These are phyloP conservation scores for Litchi chinensis DNA, from an alignment of 345 rosid genomes.

Conservation along the genomic window DNA sequence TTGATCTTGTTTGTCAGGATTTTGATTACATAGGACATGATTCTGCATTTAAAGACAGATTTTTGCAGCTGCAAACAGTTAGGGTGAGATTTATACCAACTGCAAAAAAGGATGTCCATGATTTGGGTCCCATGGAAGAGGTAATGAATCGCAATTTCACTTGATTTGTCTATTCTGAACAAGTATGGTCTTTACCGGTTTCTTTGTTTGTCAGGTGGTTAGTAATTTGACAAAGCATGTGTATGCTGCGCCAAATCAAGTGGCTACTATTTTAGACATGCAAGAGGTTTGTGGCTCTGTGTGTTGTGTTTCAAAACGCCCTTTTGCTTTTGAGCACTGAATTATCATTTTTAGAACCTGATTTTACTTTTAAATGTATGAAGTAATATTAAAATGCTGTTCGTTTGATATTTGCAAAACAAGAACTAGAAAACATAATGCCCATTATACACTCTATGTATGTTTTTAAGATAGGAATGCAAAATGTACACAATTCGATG, in stretches of 20 bases:
- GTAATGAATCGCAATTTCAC: slow-evolving; percentile 26
- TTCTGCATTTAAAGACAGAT: slow-evolving; percentile 85
- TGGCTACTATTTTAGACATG: slow-evolving; percentile 55
- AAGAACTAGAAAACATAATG: background rate
- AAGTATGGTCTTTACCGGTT: background rate
- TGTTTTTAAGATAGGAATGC: too few relatives aligned
- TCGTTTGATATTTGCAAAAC: too few relatives aligned
- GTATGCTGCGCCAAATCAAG: slow-evolving; percentile 77
- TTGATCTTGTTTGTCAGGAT: slow-evolving; percentile 46
- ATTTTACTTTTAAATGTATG: too few relatives aligned
- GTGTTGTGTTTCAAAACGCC: background rate
- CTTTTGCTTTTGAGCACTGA: background rate
- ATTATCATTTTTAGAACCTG: background rate
- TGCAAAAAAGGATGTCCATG: slow-evolving; percentile 65
- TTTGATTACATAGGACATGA: slow-evolving; percentile 88
- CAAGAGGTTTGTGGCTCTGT: slow-evolving; percentile 57
- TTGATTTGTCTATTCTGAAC: background rate
- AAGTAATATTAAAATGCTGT: too few relatives aligned
- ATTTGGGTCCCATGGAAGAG: slow-evolving; percentile 86
- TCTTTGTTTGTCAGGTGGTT: slow-evolving; percentile 48
- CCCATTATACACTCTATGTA: background rate
- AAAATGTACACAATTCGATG: background rate
- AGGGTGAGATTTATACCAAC: slow-evolving; percentile 93
- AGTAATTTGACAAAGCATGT: slow-evolving; percentile 56
- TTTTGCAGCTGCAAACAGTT: slow-evolving; percentile 69